phyloP scores from a whole-genome alignment of 164 flowering plant species.

The Taxillus chinensis region DNA sequence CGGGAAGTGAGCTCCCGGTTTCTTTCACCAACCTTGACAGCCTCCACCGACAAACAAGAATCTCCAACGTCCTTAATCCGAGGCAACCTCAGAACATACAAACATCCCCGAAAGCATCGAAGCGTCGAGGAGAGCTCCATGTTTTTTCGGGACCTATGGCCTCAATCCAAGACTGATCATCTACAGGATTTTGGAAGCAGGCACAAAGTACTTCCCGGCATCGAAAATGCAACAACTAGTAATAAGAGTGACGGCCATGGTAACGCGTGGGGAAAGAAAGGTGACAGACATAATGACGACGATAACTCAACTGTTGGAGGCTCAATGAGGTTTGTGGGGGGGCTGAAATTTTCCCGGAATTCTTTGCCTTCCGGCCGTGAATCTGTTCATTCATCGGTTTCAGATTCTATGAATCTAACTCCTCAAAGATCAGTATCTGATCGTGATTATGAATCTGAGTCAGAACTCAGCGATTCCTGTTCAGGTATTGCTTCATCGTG shows the following conservation, averaged over 20 bases:
- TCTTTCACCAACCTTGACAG: constrained; percentile 31
- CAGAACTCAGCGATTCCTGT: constrained; percentile 26
- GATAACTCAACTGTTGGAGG: constrained; percentile 41
- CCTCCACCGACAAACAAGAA: constrained; percentile 10
- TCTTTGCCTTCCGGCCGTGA: constrained; percentile 13
- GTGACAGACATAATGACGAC: constrained; percentile 31
- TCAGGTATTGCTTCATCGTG: constrained; percentile 10
- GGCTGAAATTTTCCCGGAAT: constrained; percentile 15
- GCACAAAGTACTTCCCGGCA: constrained; percentile 22
- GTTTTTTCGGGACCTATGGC: constrained; percentile 38
- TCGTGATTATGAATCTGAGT: constrained; percentile 25
- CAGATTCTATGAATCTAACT: background rate
- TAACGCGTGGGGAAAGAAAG: constrained; percentile 19
- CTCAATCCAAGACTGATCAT: constrained; percentile 39
- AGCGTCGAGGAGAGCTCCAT: constrained; percentile 22
- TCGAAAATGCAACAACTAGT: constrained; percentile 10
- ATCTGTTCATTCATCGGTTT: constrained; percentile 6
- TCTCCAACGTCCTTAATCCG: constrained; percentile 39
- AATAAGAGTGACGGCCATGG: constrained; percentile 29
- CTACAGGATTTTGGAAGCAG: constrained; percentile 16
- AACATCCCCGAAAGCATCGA: constrained; percentile 22
- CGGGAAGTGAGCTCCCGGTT: constrained; percentile 59
- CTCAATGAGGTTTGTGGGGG: constrained; percentile 38
- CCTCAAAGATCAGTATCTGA: background rate
- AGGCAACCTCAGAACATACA: constrained; percentile 17